Evolutionary conservation across 257 asterid genomes (phyloP).

Genomic region (Fraxinus cuspidata): DNA sequence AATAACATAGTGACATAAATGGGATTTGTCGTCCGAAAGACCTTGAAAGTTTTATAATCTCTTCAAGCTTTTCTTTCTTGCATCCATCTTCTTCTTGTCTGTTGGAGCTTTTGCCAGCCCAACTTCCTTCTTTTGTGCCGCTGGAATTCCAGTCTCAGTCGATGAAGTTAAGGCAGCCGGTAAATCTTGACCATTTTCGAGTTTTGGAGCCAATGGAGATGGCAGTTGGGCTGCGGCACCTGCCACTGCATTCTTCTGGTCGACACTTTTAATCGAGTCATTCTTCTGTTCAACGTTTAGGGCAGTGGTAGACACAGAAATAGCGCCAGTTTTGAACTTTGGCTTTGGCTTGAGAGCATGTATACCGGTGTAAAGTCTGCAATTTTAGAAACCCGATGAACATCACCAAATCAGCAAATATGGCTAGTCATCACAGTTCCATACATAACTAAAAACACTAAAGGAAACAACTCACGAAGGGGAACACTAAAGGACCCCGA

Average conservation of each 20-base stretch:
- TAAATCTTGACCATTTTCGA: constrained; percentile 30
- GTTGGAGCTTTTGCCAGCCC: constrained; percentile 55
- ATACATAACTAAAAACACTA: neutral
- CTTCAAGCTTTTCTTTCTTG: constrained; percentile 59
- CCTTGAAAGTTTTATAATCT: constrained; percentile 49
- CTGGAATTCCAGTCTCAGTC: constrained; percentile 48
- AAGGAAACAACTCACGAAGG: too few species aligned
- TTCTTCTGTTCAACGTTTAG: constrained; percentile 45
- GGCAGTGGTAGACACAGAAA: constrained; percentile 45
- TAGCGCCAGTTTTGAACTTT: constrained; percentile 50
- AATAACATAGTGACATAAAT: neutral
- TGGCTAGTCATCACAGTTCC: neutral
- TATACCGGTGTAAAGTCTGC: constrained; percentile 80
- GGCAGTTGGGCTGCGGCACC: constrained; percentile 32
- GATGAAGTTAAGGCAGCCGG: constrained; percentile 36
- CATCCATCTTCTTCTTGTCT: constrained; percentile 80
- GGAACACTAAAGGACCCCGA: too few species aligned
- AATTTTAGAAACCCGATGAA: neutral
- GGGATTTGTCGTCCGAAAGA: constrained; percentile 2
- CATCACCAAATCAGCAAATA: constrained; percentile 27
- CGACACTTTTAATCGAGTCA: constrained; percentile 27
- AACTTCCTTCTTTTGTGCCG: constrained; percentile 62
- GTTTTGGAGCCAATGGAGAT: constrained; percentile 38
- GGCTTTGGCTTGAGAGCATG: constrained; percentile 58
- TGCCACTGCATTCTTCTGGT: constrained; percentile 37